Percentiles rank a stretch among this genome's conserved stretches.
These are phyloP conservation scores for Primulina huaijiensis DNA, from an alignment of 257 asterid species.

Conservation along the genomic window DNA sequence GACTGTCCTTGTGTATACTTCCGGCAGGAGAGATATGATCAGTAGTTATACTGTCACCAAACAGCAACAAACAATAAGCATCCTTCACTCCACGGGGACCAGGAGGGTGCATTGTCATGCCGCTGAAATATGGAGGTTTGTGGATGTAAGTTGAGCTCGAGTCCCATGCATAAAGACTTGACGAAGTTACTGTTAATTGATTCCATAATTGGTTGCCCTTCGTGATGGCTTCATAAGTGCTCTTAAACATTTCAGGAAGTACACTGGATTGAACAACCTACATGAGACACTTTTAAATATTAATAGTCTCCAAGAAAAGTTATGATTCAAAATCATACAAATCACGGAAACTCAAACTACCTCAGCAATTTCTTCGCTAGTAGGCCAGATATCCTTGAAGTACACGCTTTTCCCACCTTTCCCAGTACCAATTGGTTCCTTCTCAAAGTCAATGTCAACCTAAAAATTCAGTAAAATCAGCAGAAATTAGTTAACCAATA, in stretches of 20 bases:
- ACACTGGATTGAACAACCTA: conserved; percentile 93
- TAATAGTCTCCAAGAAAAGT: background rate
- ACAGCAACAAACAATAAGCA: conserved; percentile 77
- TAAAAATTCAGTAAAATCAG: conserved; percentile 29
- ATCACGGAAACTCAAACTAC: conserved; percentile 34
- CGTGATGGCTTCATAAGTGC: conserved; percentile 87
- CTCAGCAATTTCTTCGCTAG: conserved; percentile 83
- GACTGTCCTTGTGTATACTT: conserved; percentile 88
- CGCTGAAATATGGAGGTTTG: conserved; percentile 87
- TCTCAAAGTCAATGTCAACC: conserved; percentile 92
- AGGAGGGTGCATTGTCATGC: conserved; percentile 82
- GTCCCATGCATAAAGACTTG: conserved; percentile 85
- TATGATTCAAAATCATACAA: background rate
- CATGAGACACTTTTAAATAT: conserved; percentile 13
- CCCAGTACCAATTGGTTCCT: conserved; percentile 85
- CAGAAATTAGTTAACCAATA: background rate
- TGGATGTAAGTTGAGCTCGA: conserved; percentile 79
- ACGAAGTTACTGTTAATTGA: conserved; percentile 62
- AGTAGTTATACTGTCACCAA: conserved; percentile 95
- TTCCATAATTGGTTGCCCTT: conserved; percentile 84
- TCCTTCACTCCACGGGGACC: conserved; percentile 82
- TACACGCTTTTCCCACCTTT: conserved; percentile 74
- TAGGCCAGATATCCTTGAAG: conserved; percentile 89
- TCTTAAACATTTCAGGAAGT: conserved; percentile 91
- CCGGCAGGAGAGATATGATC: conserved; percentile 99